A percentile compares a stretch with the other conserved stretches of the same genome.
phyloP scores from a whole-genome alignment of 2,329 filamentous ascomycete genomes.

The Rhytidhysteron rufulum region DNA sequence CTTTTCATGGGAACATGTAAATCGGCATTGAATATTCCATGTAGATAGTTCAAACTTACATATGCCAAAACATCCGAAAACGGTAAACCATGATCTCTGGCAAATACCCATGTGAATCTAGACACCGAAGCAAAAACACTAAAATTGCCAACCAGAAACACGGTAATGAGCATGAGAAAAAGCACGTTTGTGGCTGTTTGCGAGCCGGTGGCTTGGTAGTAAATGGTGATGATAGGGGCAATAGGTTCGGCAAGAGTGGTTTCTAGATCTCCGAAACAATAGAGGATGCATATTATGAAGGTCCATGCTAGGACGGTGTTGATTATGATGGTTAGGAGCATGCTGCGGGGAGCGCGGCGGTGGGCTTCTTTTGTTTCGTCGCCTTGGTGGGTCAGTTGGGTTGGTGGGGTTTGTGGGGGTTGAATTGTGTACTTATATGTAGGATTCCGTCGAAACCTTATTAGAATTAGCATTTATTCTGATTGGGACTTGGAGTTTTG shows the following conservation, averaged over 20 bases:
- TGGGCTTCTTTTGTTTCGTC: constrained; percentile 17
- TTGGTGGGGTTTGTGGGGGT: too few relatives aligned
- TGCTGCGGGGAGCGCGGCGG: constrained; percentile 18
- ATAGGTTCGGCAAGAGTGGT: constrained; percentile 6
- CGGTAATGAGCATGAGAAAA: constrained; percentile 28
- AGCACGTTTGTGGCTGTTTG: constrained; percentile 35
- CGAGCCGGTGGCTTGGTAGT: constrained; percentile 33
- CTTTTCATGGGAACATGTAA: constrained; percentile 5
- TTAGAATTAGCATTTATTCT: neutral
- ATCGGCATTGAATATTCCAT: too few relatives aligned
- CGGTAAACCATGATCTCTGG: constrained; percentile 41
- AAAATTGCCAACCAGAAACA: constrained; percentile 33
- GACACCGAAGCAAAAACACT: constrained; percentile 40
- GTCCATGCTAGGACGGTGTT: constrained; percentile 39
- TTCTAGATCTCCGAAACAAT: constrained; percentile 38
- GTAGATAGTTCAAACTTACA: neutral
- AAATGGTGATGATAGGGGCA: constrained; percentile 29
- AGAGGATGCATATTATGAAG: constrained; percentile 40
- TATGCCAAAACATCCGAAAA: constrained; percentile 18
- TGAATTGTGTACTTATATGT: constrained; percentile 29
- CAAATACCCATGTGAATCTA: constrained; percentile 45
- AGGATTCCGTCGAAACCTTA: constrained; percentile 45
- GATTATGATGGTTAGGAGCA: constrained; percentile 40
- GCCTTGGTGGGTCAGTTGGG: too few relatives aligned
- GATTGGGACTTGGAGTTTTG: constrained; percentile 16